phyloP scores from a whole-genome alignment of 164 flowering plant species.

The Chimonanthus praecox region DNA sequence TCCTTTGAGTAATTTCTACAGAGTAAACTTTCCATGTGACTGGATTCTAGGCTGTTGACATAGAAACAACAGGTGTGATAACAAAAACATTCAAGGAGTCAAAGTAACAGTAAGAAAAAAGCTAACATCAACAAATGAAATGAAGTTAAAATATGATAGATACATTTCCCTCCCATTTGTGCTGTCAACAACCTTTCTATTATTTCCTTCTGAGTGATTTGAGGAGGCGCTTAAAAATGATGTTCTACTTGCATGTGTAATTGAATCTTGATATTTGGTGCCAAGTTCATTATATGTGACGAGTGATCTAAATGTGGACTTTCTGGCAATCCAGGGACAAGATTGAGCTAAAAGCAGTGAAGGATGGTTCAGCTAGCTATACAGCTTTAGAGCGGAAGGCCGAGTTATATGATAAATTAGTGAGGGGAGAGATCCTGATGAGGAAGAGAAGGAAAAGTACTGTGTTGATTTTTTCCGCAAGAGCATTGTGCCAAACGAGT shows the following conservation, averaged over 20 bases:
- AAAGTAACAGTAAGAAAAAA: too few species aligned
- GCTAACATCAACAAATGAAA: too few species aligned
- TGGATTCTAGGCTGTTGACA: too few species aligned
- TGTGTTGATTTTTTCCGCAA: constrained; percentile 91
- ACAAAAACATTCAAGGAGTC: too few species aligned
- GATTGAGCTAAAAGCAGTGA: constrained; percentile 81
- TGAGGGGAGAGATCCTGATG: constrained; percentile 84
- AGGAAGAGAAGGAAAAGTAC: constrained; percentile 89
- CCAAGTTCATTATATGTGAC: neutral
- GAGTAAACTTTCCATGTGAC: too few species aligned
- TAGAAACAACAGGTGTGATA: too few species aligned
- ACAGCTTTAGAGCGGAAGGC: constrained; percentile 94
- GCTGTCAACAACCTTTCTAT: neutral
- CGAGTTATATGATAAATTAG: constrained; percentile 75
- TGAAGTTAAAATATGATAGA: too few species aligned
- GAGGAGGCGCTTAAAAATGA: neutral
- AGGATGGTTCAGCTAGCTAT: constrained; percentile 82
- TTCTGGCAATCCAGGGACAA: constrained; percentile 60
- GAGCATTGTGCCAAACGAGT: constrained; percentile 42
- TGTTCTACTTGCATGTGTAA: neutral
- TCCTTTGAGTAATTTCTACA: too few species aligned
- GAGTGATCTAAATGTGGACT: neutral
- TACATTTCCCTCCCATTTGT: neutral
- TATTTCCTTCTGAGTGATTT: too few species aligned
- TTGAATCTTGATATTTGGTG: neutral